Conservation (phyloP, 2,329 filamentous ascomycete species). For the Microsporum audouinii region DNA sequence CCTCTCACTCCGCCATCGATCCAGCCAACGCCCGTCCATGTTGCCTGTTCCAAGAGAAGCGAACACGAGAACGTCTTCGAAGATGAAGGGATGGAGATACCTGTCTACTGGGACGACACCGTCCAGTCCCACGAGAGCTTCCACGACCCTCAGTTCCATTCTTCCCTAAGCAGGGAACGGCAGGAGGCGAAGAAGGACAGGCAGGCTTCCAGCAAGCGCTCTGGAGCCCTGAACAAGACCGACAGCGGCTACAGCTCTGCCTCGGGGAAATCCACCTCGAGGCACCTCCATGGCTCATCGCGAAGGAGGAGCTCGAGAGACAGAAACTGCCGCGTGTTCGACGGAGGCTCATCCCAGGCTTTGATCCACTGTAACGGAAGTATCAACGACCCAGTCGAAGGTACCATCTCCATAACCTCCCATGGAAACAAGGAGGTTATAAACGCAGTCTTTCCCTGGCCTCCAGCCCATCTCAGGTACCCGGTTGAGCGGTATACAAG, state of each 20-base stretch:
- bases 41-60: background rate
- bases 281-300: background rate
- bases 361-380: background rate
- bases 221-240: background rate
- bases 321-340: background rate
- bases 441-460: background rate
- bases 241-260: constrained; percentile 1
- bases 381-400: background rate
- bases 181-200: background rate
- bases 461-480: background rate
- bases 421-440: background rate
- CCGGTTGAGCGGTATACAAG: background rate
- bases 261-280: background rate
- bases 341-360: background rate
- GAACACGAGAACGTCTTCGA: background rate
- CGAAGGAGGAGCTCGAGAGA: background rate
- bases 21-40: background rate
- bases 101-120: constrained; percentile 3
- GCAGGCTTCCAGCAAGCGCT: background rate
- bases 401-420: background rate
- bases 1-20: background rate
- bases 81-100: constrained; percentile 1
- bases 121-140: background rate
- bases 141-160: background rate
- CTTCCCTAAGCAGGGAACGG: background rate